Base-by-base conservation (phyloP, 2,329 filamentous ascomycete species). In the Podosphaera leucotricha region DNA sequence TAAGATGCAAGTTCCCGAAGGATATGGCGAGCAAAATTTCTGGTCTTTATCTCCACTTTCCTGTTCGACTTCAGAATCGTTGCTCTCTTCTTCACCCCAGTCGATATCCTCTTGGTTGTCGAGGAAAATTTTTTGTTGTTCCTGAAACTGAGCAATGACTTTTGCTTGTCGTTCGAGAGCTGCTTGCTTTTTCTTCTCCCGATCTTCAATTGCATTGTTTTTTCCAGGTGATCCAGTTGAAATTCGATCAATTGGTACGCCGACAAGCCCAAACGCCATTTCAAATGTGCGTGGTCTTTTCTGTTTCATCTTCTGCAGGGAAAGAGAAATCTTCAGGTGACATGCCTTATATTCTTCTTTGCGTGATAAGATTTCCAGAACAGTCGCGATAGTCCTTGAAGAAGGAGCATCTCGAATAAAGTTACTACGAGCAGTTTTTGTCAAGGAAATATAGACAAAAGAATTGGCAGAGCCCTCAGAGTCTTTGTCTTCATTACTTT, bases 61-160 rank as follows among this genome's bases (percentile, higher is more conserved):
- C 13, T 33, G 28, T 38, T 69, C 66, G 22, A 64, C 62, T 35
- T 73, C 71, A 11, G 63, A 49, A 43, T 81, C 75, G 44, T 80
- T 77, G 22, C 82, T 71, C 40, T 90, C 82, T 43, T 84, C 72
- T 47, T 90, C 80, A 13, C 82, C 85, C 80, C 84, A 93, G 59
- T 93, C 81, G 47, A 93, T 72, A 37, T 77, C 70, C n/a, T 74
- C 79, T 59, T 94, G 86, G 50, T 79, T 90, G 46, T 83, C 80
- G 63, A 98, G 65, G 62, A 98, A 98, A 54, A 75, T 90, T 61
- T 92, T 87, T 58, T 95, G 92, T 57, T 98, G 87, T 57, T 93
- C 80, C 59, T 95, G 90, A 62, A 98, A 94, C 57, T 94, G 85
- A 1, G 86, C 90, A 86, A 98, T 94, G 26, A 98, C 84, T 55